phyloP scores from a whole-genome alignment of 345 rosid species.

The Kernera saxatilis region DNA sequence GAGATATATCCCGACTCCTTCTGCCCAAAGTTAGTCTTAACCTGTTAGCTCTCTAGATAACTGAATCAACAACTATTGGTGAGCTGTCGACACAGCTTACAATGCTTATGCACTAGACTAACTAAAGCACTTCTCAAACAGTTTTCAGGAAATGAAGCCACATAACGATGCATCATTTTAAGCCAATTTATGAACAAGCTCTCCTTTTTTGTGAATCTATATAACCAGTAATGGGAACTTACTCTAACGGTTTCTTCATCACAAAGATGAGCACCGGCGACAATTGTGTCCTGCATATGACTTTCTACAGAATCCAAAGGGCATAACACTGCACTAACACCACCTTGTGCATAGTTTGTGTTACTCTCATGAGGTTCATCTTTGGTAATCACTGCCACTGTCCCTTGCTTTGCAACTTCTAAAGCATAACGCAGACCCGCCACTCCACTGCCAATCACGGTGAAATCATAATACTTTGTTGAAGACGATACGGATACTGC shows the following conservation, averaged over 20 bases:
- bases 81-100: background rate
- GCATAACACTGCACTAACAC: slow-evolving; percentile 93
- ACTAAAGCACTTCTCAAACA: background rate
- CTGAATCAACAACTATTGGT: background rate
- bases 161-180: background rate
- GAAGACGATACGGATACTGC: slow-evolving; percentile 37
- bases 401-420: slow-evolving; percentile 87
- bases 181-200: background rate
- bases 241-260: slow-evolving; percentile 96
- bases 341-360: slow-evolving; percentile 98
- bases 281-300: slow-evolving; percentile 93
- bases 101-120: background rate
- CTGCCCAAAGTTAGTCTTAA: background rate
- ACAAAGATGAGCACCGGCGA: slow-evolving; percentile 92
- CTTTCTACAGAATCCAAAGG: slow-evolving; percentile 95
- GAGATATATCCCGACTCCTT: background rate
- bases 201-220: background rate
- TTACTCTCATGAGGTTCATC: slow-evolving; percentile 98
- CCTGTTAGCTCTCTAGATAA: background rate
- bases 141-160: background rate
- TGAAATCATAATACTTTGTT: slow-evolving; percentile 77
- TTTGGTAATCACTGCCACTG: slow-evolving; percentile 89
- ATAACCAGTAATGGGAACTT: slow-evolving; percentile 30
- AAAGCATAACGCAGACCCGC: slow-evolving; percentile 95
- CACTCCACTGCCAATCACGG: slow-evolving; percentile 92